Base-by-base conservation (phyloP, 2,329 filamentous ascomycete species). In the Colletotrichum euphorbiae region DNA sequence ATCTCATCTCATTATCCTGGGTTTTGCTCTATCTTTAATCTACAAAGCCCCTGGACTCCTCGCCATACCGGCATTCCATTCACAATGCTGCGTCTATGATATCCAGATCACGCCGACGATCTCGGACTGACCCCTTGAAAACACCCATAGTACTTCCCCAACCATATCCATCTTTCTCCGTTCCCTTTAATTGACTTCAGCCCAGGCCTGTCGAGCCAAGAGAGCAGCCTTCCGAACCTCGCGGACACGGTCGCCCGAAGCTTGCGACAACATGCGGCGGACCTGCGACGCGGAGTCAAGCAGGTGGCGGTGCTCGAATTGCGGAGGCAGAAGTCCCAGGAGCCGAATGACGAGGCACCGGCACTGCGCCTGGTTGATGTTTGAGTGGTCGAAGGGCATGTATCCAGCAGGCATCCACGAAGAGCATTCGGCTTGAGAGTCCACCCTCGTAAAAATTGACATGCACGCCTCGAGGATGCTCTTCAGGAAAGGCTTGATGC, bases 221-320 rank as follows among this genome's bases (percentile, higher is more conserved):
- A 85, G 79, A 17, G 87, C 86, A 52, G 78, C 79, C 62, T 79
- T 82, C 52, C 87, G 80, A 50, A 88, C 80, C 68, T 86, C 85
- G 50, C 87, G 79, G 8, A 87, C 83, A 6, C 78, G 75, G 70
- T 89, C 85, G 2, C 86, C 87, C 56, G 85, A 87, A 1, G 85
- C 85, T 8, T 78, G 72, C 1, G 82, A 81, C 67, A 89, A 72
- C 58, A 85, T 80, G 4, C 83, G 78, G 67, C 82, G 78, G 48
- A 87, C 79, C 59, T 76, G 77, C 31, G 79, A 79, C 48, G 80
- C 80, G 70, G 82, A 79, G 0, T 82, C 77, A 55, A 85, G 71
- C 19, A 88, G 73, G 52, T 83, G 75, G 6, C 80, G 77, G 11
- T 82, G 78, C 66, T 87, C 86, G 70, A 84, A 86, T 70, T 80